Evolutionary conservation across 306 rosid genomes (phyloP).

Genomic region (Casuarina glauca): DNA sequence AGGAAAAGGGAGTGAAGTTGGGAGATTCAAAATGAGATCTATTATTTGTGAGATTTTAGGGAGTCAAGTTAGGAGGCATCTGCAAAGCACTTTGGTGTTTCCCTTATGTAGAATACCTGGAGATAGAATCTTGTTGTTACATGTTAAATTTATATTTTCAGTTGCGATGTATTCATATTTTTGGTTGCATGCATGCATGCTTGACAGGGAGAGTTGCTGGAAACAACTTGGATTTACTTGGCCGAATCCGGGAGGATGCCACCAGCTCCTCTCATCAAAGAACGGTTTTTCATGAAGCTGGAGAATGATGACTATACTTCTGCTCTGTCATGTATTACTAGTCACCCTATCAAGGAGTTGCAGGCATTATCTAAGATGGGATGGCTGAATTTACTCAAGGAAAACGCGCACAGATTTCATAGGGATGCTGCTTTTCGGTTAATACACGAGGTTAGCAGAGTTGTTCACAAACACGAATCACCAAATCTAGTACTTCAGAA

Average conservation of each 20-base stretch:
- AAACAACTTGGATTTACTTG: conserved; percentile 74
- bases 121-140: not conserved
- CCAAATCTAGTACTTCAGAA: conserved; percentile 45
- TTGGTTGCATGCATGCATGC: conserved; percentile 14
- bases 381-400: conserved; percentile 64
- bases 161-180: not conserved
- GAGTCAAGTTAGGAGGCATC: not conserved
- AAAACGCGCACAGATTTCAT: conserved; percentile 51
- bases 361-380: conserved; percentile 62
- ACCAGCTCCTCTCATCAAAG: conserved; percentile 59
- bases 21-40: not conserved
- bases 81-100: not conserved
- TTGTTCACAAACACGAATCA: conserved; percentile 36
- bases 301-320: conserved; percentile 51
- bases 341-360: conserved; percentile 33
- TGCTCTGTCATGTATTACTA: conserved; percentile 55
- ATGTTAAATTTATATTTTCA: not conserved
- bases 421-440: conserved; percentile 48
- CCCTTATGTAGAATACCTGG: not conserved
- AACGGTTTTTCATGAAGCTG: conserved; percentile 61
- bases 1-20: too few species aligned
- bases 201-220: conserved; percentile 71
- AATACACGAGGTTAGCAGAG: conserved; percentile 42
- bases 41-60: too few species aligned
- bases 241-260: conserved; percentile 44